Percentiles rank a stretch among this genome's conserved stretches.
phyloP scores from a whole-genome alignment of 805 yeast genomes.

The Ogataea thermomethanolica region DNA sequence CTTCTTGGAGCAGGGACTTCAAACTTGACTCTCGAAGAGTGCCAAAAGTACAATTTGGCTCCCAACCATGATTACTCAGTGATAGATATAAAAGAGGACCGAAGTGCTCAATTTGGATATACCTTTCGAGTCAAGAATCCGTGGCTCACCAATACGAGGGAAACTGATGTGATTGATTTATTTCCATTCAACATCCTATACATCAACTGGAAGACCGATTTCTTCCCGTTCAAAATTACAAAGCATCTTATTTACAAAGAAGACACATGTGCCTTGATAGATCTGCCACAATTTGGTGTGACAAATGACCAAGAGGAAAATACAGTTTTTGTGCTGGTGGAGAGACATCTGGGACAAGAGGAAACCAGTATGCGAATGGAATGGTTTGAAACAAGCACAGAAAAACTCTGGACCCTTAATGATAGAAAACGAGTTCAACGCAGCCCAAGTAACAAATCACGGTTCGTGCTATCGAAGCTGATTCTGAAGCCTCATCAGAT shows the following conservation, averaged over 20 bases:
- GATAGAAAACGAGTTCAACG: conserved; percentile 7
- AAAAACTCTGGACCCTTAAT: conserved; percentile 27
- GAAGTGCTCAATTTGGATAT: conserved; percentile 15
- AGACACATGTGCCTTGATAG: conserved; percentile 30
- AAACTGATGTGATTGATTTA: conserved; percentile 31
- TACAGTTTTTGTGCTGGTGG: conserved; percentile 47
- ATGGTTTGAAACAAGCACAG: conserved; percentile 30
- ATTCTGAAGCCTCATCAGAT: conserved; percentile 17
- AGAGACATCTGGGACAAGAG: conserved; percentile 39
- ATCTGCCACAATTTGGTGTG: conserved; percentile 37
- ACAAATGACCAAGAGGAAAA: conserved; percentile 31
- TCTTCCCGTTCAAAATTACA: not conserved
- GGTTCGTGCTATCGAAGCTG: conserved; percentile 30
- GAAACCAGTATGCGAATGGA: conserved; percentile 14
- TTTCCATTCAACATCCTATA: conserved; percentile 50
- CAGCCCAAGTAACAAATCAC: conserved; percentile 29
- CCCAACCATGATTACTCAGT: conserved; percentile 73
- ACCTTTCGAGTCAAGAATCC: conserved; percentile 44
- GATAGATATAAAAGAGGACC: conserved; percentile 32
- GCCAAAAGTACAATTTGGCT: conserved; percentile 38
- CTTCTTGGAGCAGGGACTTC: conserved; percentile 72
- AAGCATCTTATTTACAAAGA: conserved; percentile 26
- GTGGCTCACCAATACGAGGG: conserved; percentile 30
- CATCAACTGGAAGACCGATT: conserved; percentile 54
- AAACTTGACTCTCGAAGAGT: conserved; percentile 32